A percentile compares a stretch with the other conserved stretches of the same genome.
These are phyloP conservation scores for Xylariaceae sp. DNA, from an alignment of 2,329 filamentous ascomycete species.

Conservation along the genomic window DNA sequence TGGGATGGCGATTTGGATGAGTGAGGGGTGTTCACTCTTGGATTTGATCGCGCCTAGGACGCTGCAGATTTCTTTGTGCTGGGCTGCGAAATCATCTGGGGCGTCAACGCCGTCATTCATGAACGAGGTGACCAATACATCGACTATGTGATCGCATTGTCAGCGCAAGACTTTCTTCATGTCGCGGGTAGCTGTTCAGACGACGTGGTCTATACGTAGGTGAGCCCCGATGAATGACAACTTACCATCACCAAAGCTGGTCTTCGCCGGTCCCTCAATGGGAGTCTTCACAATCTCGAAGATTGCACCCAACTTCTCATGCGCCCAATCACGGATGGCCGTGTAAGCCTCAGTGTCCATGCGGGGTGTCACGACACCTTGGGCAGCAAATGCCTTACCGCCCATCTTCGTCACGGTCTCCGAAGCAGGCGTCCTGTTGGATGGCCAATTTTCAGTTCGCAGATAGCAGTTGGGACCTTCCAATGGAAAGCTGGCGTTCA, in stretches of 20 bases:
- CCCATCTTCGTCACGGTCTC: constrained; percentile 48
- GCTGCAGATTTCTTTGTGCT: constrained; percentile 32
- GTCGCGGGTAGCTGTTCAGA: no score
- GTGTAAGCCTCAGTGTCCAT: constrained; percentile 57
- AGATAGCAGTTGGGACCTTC: background rate
- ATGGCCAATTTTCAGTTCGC: background rate
- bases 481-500: background rate
- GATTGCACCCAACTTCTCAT: constrained; percentile 42
- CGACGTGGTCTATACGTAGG: background rate
- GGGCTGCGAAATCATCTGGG: constrained; percentile 11
- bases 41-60: constrained; percentile 43
- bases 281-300: constrained; percentile 55
- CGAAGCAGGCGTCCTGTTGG: background rate
- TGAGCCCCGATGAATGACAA: background rate
- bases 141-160: constrained; percentile 38
- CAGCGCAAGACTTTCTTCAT: background rate
- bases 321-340: constrained; percentile 42
- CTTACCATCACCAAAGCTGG: constrained; percentile 56
- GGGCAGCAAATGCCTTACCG: constrained; percentile 52
- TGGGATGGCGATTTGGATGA: constrained; percentile 48
- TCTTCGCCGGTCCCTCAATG: constrained; percentile 64
- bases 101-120: constrained; percentile 17
- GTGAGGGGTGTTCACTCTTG: constrained; percentile 26
- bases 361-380: constrained; percentile 56
- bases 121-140: constrained; percentile 54